Percentiles rank a stretch among this genome's conserved stretches.
Conservation (phyloP, 192 early-diverging fungal genomes). For the Mortierella hygrophila region DNA sequence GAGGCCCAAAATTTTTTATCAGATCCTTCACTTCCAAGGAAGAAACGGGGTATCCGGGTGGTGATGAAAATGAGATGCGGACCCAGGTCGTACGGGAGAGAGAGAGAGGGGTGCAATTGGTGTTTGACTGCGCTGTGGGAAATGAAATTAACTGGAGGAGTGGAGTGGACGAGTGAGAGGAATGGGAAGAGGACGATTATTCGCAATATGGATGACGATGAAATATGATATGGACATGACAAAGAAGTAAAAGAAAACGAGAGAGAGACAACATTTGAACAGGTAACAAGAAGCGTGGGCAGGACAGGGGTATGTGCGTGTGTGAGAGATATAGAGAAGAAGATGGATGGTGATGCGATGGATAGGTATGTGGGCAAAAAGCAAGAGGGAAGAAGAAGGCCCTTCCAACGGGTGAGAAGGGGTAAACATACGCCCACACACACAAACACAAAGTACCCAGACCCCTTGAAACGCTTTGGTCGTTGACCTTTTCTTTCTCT, state of each 20-base stretch:
- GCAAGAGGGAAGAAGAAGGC: not conserved
- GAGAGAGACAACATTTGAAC: not conserved
- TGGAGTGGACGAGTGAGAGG: not conserved
- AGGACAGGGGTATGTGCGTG: not conserved
- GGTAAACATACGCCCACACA: not conserved
- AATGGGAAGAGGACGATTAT: not conserved
- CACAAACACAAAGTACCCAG: not conserved
- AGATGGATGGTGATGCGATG: slow-evolving; percentile 1
- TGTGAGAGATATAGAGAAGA: not conserved
- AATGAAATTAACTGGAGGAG: not conserved
- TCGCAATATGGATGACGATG: not conserved
- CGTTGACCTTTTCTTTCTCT: not conserved
- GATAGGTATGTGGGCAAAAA: not conserved
- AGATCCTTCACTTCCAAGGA: not conserved
- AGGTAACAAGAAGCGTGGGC: not conserved
- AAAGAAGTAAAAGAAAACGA: no score
- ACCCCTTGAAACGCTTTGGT: not conserved
- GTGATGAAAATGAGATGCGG: not conserved
- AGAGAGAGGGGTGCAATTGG: not conserved
- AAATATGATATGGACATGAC: not conserved
- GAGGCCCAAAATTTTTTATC: not conserved
- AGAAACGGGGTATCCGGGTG: not conserved
- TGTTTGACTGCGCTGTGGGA: slow-evolving; percentile 7
- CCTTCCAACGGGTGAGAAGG: not conserved
- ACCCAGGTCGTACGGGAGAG: not conserved